Evolutionary conservation across 352 stramenopile genomes (phyloP).

Genomic region (Phytophthora sansomeana): DNA sequence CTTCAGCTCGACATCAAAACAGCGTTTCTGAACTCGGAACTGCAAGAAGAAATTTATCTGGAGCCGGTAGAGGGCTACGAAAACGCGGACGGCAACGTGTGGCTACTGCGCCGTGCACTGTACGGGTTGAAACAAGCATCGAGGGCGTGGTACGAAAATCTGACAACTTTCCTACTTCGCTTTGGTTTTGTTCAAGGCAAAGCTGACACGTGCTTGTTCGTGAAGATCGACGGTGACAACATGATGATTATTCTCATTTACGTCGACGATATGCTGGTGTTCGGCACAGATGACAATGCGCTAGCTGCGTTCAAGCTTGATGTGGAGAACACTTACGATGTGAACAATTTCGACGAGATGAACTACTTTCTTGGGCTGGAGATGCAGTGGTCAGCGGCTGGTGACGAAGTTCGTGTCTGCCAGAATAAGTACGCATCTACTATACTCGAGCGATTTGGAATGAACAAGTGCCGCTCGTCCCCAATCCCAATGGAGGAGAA

Average conservation of each 20-base stretch:
- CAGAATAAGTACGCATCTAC: slow-evolving; percentile 16
- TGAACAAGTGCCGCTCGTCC: background rate
- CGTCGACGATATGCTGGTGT: slow-evolving; percentile 41
- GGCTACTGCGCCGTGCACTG: slow-evolving; percentile 23
- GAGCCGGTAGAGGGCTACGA: slow-evolving; percentile 8
- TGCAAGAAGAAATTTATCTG: slow-evolving; percentile 21
- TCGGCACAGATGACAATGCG: slow-evolving; percentile 2
- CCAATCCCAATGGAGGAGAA: slow-evolving; percentile 19
- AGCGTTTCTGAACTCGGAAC: slow-evolving; percentile 22
- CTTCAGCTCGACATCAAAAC: slow-evolving; percentile 28
- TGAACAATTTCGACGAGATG: slow-evolving; percentile 8
- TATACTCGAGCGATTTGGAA: slow-evolving; percentile 16
- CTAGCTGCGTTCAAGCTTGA: slow-evolving; percentile 11
- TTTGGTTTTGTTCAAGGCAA: slow-evolving; percentile 11
- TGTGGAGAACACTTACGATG: slow-evolving; percentile 5
- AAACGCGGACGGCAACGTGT: slow-evolving; percentile 18
- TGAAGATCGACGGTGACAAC: background rate
- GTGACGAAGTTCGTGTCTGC: slow-evolving; percentile 5
- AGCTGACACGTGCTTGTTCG: slow-evolving; percentile 38
- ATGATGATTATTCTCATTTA: slow-evolving; percentile 37
- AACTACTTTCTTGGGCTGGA: slow-evolving; percentile 21
- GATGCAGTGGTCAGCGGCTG: slow-evolving; percentile 13
- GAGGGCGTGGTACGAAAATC: slow-evolving; percentile 31
- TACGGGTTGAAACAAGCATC: slow-evolving; percentile 45
- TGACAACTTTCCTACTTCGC: slow-evolving; percentile 13